phyloP scores from a whole-genome alignment of 208 protist genomes.

The Crithidia expoeki region DNA sequence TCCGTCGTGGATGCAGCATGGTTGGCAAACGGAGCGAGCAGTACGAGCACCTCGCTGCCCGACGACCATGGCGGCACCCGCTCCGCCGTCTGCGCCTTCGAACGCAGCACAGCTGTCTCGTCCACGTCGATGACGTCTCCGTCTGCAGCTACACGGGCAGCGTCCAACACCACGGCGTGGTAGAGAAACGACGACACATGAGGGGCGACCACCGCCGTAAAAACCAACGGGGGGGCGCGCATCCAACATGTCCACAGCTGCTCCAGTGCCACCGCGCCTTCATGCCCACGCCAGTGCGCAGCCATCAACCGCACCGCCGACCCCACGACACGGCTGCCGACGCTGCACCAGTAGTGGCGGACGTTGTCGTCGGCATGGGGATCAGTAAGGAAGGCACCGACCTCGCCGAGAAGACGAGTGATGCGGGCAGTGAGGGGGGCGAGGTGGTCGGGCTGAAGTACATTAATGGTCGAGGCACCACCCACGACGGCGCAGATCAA shows the following conservation, averaged over 20 bases:
- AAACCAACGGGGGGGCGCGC: constrained; percentile 13
- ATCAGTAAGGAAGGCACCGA: constrained; percentile 21
- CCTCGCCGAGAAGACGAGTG: constrained; percentile 18
- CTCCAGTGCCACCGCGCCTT: constrained; percentile 18
- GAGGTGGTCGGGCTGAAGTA: constrained; percentile 24
- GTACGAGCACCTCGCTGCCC: constrained; percentile 26
- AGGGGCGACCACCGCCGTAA: constrained; percentile 22
- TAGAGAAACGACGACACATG: constrained; percentile 27
- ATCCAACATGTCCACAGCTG: constrained; percentile 43
- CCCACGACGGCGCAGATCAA: constrained; percentile 33
- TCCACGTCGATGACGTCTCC: not conserved
- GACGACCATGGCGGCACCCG: constrained; percentile 12
- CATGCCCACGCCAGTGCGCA: constrained; percentile 23
- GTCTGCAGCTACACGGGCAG: not conserved
- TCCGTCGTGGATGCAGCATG: constrained; percentile 27
- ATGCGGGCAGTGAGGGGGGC: constrained; percentile 16
- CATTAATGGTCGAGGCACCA: constrained; percentile 2
- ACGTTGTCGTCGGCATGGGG: constrained; percentile 21
- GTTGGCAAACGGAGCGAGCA: constrained; percentile 28
- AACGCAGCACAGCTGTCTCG: not conserved
- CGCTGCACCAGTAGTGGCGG: constrained; percentile 25
- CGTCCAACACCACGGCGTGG: constrained; percentile 12
- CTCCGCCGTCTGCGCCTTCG: not conserved
- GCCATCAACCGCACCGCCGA: constrained; percentile 27
- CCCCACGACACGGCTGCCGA: constrained; percentile 25